Base-by-base conservation (phyloP, 768 basidiomycete genomes). In the Cyathus striatus region DNA sequence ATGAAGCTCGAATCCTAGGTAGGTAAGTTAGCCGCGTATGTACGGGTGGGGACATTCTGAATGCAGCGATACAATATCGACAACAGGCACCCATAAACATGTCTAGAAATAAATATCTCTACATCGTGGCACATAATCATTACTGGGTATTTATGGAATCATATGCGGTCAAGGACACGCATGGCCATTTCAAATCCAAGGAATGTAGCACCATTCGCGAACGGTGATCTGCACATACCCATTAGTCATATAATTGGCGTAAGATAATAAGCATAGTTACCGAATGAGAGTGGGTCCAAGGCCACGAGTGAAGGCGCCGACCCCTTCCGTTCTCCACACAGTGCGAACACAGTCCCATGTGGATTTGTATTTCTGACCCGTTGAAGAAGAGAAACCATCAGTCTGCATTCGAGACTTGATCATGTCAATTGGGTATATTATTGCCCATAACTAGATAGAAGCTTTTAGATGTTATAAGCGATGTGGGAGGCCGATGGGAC, bases 401-500 rank as follows among this genome's bases (percentile, higher is more conserved):
- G 94, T 96, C 65, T 98, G 95, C 75, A 97, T 87, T 41, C 92
- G 81, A 21, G 90, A 91, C 59, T 98, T 98, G 57, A 97, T 81
- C 78, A 96, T 90, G 63, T 96, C 93, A 62, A 94, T 86, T 13
- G 92, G 93, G 69, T 95, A 95, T 68, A 92, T 93, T 7, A 90
- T 69, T n/a, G 79, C 83, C 90, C 90, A 92, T 22, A 92, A 71
- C 88, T 90, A 45, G 24, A 41, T 30, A n/a, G n/a, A n/a, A 49
- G 23, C 38, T 35, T 36, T 49, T 43, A 16, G 22, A 44, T 26
- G 37, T 49, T 23, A 33, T 44, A 12, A 23, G n/a, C 14, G 12
- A 24, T 37, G 41, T 40, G 9, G 18, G 36, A 23, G 23, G 38
- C 20, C 17, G 2, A 34, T n/a, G 18, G 20, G 16, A 67, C 86